Evolutionary conservation across 805 yeast species (phyloP).

Genomic region (Metschnikowia hibisci): DNA sequence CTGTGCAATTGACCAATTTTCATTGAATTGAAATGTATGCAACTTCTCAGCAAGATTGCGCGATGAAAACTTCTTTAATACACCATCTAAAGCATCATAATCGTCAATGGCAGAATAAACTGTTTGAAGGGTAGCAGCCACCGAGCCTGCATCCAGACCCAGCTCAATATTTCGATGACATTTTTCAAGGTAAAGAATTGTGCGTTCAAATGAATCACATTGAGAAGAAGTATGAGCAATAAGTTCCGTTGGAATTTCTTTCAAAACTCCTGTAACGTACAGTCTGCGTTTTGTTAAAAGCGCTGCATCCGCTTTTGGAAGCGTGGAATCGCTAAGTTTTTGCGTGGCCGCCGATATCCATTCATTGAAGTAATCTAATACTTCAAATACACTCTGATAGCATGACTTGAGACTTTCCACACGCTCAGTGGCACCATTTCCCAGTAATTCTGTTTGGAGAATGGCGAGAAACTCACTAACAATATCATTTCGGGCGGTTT

Average conservation of each 20-base stretch:
- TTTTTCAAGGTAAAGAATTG: conserved; percentile 81
- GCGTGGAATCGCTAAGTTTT: conserved; percentile 22
- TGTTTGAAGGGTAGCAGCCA: conserved; percentile 55
- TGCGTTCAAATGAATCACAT: conserved; percentile 82
- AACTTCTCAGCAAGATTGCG: conserved; percentile 71
- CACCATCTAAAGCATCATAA: conserved; percentile 85
- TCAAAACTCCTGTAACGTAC: conserved; percentile 46
- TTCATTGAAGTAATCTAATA: conserved; percentile 78
- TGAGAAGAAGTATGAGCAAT: conserved; percentile 78
- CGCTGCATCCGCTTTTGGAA: conserved; percentile 19
- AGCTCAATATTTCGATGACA: conserved; percentile 42
- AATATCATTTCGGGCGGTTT: conserved; percentile 41
- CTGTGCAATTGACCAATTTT: conserved; percentile 83
- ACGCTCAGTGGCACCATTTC: conserved; percentile 45
- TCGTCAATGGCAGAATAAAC: conserved; percentile 89
- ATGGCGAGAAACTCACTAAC: conserved; percentile 58
- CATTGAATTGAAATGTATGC: conserved; percentile 75
- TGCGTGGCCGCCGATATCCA: conserved; percentile 54
- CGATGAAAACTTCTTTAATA: conserved; percentile 66
- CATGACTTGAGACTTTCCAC: conserved; percentile 59
- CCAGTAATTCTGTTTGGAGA: conserved; percentile 40
- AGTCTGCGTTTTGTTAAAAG: conserved; percentile 25
- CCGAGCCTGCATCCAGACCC: not conserved
- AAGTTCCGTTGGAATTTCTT: conserved; percentile 57
- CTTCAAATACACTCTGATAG: conserved; percentile 69